Base-by-base conservation (phyloP, 768 basidiomycete species). In the Hirschioporus abietinus region DNA sequence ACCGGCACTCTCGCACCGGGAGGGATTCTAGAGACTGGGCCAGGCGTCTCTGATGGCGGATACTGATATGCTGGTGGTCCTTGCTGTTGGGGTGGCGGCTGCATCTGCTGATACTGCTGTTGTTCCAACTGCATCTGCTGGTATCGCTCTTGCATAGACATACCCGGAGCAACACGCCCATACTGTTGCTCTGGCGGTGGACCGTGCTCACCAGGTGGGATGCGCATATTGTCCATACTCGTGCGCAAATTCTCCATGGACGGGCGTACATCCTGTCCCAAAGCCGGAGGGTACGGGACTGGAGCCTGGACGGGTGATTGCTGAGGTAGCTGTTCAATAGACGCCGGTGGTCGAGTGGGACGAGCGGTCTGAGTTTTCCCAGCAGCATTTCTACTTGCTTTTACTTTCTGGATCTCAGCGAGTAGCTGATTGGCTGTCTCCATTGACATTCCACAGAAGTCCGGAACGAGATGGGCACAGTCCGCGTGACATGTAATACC, bases 371-470 rank as follows among this genome's bases (percentile, higher is more conserved):
- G 77, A 60, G 66, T 83, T 79, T 63, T 69, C 59, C 79, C 79
- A 69, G 84, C 67, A 63, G 75, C 69, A 68, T 78, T 72, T 72
- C 74, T 84, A 65, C 82, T 82, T 35, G 80, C 82, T 74, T 90
- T 86, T 73, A 79, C 78, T 71, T 83, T 84, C 76, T 98, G 96
- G 80, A 97, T 97, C 73, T 93, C 92, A 65, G 89, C 85, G 93
- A 89, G 76, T 23, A 99, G 83, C 72, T 90, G 88, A 76, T 98
- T 98, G 62, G 97, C 96, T 42, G 93, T 96, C 78, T 98, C 96
- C 96, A 99, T 99, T 42, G 95, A 95, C 96, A 99, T 98, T 58
- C 97, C 97, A 73, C 97, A 99, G 78, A 99, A 99, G 78, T 99
- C 96, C 67, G 97, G 97, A 57, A 99, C 97, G 66, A 99, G 86